These are phyloP conservation scores for Yamadazyma atmosphaerica DNA, from an alignment of 1,139 yeast species.

Conservation along the genomic window DNA sequence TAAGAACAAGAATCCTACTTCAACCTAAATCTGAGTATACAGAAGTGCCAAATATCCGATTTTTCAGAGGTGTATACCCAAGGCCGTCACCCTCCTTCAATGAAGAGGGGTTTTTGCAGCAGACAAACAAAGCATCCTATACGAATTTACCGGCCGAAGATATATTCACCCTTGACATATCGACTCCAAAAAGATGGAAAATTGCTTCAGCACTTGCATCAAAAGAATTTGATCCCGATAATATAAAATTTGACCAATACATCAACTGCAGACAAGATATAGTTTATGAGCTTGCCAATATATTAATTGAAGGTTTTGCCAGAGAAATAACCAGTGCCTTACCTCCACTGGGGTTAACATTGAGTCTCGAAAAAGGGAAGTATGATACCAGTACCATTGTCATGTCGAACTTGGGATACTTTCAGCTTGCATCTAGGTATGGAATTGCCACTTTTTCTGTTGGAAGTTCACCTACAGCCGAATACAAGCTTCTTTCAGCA, in stretches of 20 bases:
- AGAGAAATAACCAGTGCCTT: conserved; percentile 36
- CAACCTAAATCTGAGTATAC: conserved; percentile 51
- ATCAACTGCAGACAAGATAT: conserved; percentile 13
- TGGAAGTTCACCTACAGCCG: conserved; percentile 24
- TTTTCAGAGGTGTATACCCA: conserved; percentile 53
- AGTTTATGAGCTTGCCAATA: conserved; percentile 37
- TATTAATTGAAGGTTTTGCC: conserved; percentile 74
- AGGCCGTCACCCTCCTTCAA: conserved; percentile 40
- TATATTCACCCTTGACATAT: conserved; percentile 56
- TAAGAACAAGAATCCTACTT: conserved; percentile 54
- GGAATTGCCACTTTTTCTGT: conserved; percentile 61
- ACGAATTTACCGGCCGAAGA: conserved; percentile 48
- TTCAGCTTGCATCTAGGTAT: conserved; percentile 69
- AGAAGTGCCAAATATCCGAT: conserved; percentile 53
- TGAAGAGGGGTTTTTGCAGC: conserved; percentile 28
- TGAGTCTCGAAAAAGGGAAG: conserved; percentile 45
- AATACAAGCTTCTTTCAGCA: conserved; percentile 39
- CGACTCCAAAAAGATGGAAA: conserved; percentile 69
- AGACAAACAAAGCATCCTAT: conserved; percentile 7
- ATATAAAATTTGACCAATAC: conserved; percentile 45
- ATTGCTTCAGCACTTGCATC: conserved; percentile 42
- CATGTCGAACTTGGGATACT: conserved; percentile 74
- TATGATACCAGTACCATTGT: conserved; percentile 45
- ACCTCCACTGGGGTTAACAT: conserved; percentile 53
- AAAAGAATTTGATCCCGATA: conserved; percentile 55